Evolutionary conservation across 306 rosid species (phyloP), one percentile per base, ranked within the genome.

Genomic region (Erythrophleum fordii): DNA sequence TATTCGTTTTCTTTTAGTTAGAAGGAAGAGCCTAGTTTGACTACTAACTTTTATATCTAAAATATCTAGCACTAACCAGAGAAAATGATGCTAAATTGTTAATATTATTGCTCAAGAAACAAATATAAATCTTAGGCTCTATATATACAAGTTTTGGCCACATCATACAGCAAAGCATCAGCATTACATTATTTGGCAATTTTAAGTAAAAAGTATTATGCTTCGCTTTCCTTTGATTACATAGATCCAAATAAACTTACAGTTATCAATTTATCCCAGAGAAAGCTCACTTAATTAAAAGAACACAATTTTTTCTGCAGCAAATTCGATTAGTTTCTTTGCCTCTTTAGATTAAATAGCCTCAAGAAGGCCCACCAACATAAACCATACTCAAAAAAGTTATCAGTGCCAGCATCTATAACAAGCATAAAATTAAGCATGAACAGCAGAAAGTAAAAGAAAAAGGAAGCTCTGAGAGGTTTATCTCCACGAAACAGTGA

Each of bases 401-500:
- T 61, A 46, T 58, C 31, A 67, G 77, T 69, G 69, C 49, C 56
- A 11, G 58, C 23, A 72, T 44, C 37, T 25, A 80, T 34, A 3
- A 22, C 44, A 31, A 22, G 29, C 31, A 72, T 72, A 13, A 65
- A 65, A 71, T 16, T 64, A 80, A 77, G 49, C 14, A 65, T 49
- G 28, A 81, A 67, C 60, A 66, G 39, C 41, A 34, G 42, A 70
- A 71, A 52, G 41, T 20, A 65, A 28, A 60, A 44, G 20, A n/a
- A 71, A 70, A 82, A 12, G 64, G 35, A 20, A 46, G 29, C 62
- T 56, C 52, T 25, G 9, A 69, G 13, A 26, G 66, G 1, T 62
- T 69, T 60, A 73, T 73, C 80, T 77, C 49, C 46, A 65, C 73
- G 69, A 35, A 16, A 79, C 35, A 51, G 41, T 0, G 9, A 39